Percentiles rank a stretch among this genome's conserved stretches.
Conservation (phyloP, 148 eudicot genomes). For the Arbutus unedo region DNA sequence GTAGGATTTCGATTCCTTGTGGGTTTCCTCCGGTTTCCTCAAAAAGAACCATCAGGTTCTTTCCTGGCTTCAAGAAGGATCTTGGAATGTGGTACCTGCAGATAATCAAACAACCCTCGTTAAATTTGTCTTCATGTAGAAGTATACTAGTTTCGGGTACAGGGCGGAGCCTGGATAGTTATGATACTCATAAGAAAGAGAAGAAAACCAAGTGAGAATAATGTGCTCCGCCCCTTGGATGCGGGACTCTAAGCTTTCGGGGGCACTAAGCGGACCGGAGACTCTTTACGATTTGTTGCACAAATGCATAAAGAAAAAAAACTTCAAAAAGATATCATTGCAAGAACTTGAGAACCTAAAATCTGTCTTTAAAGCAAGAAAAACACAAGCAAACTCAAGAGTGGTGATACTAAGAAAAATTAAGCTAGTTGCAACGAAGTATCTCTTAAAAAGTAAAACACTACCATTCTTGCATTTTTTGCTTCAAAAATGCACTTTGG, state of each 20-base stretch:
- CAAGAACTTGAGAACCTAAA: not conserved
- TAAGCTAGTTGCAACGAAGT: not conserved
- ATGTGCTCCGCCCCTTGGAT: not conserved
- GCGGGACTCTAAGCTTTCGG: not conserved
- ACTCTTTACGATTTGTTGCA: not conserved
- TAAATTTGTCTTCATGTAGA: too few species aligned
- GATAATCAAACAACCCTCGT: not conserved
- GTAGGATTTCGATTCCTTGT: slow-evolving; percentile 40
- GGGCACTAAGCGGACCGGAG: not conserved
- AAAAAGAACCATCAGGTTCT: slow-evolving; percentile 68
- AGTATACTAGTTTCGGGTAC: too few species aligned
- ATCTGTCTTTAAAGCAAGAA: not conserved
- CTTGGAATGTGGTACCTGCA: slow-evolving; percentile 87
- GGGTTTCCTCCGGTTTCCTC: slow-evolving; percentile 70
- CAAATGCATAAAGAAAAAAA: not conserved
- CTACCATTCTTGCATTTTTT: not conserved
- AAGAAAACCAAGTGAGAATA: not conserved
- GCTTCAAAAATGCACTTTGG: not conserved
- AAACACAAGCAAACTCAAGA: not conserved
- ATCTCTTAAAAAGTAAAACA: not conserved
- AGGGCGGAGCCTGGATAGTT: too few species aligned
- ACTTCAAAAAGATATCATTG: not conserved
- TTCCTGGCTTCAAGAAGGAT: slow-evolving; percentile 56
- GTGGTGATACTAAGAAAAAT: not conserved
- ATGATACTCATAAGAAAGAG: too few species aligned